A percentile compares a stretch with the other conserved stretches of the same genome.
Evolutionary conservation across 2,329 filamentous ascomycete species (phyloP).

Genomic region (Magnaporthiopsis incrustans): DNA sequence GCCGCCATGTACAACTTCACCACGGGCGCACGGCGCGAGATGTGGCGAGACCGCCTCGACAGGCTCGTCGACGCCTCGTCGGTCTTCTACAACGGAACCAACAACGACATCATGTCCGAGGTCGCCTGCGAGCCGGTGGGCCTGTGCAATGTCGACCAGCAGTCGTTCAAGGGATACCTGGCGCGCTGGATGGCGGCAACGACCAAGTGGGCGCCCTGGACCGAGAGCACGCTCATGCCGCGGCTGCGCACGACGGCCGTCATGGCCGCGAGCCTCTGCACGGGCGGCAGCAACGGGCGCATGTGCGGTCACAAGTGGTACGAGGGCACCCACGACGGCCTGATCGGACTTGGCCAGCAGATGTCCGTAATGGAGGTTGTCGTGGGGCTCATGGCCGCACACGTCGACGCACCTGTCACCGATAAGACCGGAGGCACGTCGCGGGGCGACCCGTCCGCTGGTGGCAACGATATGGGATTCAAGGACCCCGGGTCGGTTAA

Average conservation of each 20-base stretch:
- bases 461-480: slow-evolving; percentile 37
- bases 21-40: slow-evolving; percentile 23
- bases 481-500: slow-evolving; percentile 17
- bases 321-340: slow-evolving; percentile 35
- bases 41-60: slow-evolving; percentile 52
- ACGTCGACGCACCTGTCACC: slow-evolving; percentile 29
- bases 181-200: slow-evolving; percentile 54
- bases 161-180: slow-evolving; percentile 57
- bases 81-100: slow-evolving; percentile 45
- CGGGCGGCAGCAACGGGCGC: slow-evolving; percentile 45
- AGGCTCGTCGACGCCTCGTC: slow-evolving; percentile 45
- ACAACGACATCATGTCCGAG: slow-evolving; percentile 54
- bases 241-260: slow-evolving; percentile 47
- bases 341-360: slow-evolving; percentile 58
- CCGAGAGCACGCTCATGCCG: slow-evolving; percentile 42
- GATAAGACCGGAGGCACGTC: slow-evolving; percentile 41
- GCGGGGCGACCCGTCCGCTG: slow-evolving; percentile 35
- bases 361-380: slow-evolving; percentile 62
- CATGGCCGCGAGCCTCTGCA: slow-evolving; percentile 49
- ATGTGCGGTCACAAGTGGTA: slow-evolving; percentile 54
- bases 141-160: slow-evolving; percentile 54
- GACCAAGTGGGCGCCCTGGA: slow-evolving; percentile 56
- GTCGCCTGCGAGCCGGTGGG: slow-evolving; percentile 55
- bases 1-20: slow-evolving; percentile 63
- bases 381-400: slow-evolving; percentile 49